A percentile compares a stretch with the other conserved stretches of the same genome.
phyloP scores from a whole-genome alignment of 192 early-diverging fungal species.

The Coemansia sp. region DNA sequence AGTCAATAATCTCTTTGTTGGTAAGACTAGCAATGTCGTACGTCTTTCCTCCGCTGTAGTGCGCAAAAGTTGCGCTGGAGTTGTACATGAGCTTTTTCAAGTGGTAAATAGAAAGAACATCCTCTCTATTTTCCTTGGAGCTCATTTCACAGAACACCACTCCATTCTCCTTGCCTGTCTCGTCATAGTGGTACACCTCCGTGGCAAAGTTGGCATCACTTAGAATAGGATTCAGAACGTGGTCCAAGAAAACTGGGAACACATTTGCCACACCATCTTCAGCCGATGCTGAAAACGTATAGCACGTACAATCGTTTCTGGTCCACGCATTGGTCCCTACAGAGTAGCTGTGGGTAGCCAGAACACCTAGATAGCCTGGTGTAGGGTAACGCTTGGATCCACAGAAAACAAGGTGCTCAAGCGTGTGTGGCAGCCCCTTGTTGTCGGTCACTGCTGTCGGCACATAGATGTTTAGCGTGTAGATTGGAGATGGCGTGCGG shows the following conservation, averaged over 20 bases:
- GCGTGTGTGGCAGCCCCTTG: constrained; percentile 80
- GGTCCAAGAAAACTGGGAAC: constrained; percentile 79
- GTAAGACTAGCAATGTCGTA: constrained; percentile 68
- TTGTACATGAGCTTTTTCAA: constrained; percentile 49
- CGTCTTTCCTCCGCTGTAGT: constrained; percentile 78
- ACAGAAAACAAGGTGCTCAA: constrained; percentile 83
- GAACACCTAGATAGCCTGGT: constrained; percentile 73
- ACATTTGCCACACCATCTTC: constrained; percentile 70
- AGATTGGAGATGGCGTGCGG: constrained; percentile 66
- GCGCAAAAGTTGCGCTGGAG: constrained; percentile 60
- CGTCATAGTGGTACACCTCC: constrained; percentile 80
- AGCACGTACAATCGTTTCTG: constrained; percentile 64
- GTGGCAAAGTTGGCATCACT: constrained; percentile 73
- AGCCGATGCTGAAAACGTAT: constrained; percentile 66
- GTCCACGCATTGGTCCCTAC: constrained; percentile 75
- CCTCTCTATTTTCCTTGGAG: constrained; percentile 68
- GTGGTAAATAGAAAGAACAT: constrained; percentile 53
- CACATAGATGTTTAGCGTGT: constrained; percentile 69
- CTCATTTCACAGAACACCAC: constrained; percentile 83
- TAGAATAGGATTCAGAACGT: constrained; percentile 76
- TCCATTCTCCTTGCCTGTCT: constrained; percentile 68
- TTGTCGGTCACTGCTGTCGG: constrained; percentile 69
- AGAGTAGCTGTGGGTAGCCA: constrained; percentile 72
- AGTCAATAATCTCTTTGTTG: constrained; percentile 73
- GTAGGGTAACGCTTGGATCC: constrained; percentile 69